These are phyloP conservation scores for Alternaria gaisen DNA, from an alignment of 2,329 filamentous ascomycete species.

Conservation along the genomic window DNA sequence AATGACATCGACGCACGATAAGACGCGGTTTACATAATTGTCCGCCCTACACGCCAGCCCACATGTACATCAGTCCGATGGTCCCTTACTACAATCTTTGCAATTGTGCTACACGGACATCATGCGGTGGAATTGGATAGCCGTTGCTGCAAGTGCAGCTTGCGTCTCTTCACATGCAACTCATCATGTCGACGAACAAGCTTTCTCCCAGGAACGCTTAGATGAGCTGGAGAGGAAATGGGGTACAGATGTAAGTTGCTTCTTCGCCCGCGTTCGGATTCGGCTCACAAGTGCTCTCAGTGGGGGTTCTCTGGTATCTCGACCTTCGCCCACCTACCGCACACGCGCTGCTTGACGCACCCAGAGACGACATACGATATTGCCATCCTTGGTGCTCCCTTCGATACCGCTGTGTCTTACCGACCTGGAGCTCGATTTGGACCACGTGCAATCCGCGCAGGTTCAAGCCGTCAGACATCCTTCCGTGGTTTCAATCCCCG, in stretches of 20 bases:
- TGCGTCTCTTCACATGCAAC: slow-evolving; percentile 37
- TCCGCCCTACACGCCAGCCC: slow-evolving; percentile 24
- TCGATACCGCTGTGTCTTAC: slow-evolving; percentile 61
- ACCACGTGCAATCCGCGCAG: slow-evolving; percentile 84
- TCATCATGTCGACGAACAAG: slow-evolving; percentile 40
- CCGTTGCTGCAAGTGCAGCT: slow-evolving; percentile 25
- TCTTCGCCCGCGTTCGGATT: neutral
- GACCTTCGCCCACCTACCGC: slow-evolving; percentile 58
- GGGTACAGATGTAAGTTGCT: slow-evolving; percentile 50
- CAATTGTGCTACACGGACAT: neutral
- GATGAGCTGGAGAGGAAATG: slow-evolving; percentile 51
- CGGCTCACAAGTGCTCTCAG: slow-evolving; percentile 43
- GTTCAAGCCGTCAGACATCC: slow-evolving; percentile 80
- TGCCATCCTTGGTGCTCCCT: slow-evolving; percentile 59
- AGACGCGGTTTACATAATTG: slow-evolving; percentile 44
- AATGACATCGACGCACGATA: slow-evolving; percentile 32
- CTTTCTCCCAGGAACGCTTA: slow-evolving; percentile 42
- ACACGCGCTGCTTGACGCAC: slow-evolving; percentile 58
- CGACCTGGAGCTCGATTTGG: slow-evolving; percentile 72
- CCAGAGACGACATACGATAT: slow-evolving; percentile 57
- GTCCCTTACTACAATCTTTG: neutral
- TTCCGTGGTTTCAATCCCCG: slow-evolving; percentile 85
- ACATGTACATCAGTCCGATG: slow-evolving; percentile 7
- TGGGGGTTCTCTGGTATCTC: slow-evolving; percentile 78
- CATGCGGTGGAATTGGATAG: slow-evolving; percentile 32